phyloP scores from a whole-genome alignment of 306 rosid species.

The Trichosanthes cucumerina region DNA sequence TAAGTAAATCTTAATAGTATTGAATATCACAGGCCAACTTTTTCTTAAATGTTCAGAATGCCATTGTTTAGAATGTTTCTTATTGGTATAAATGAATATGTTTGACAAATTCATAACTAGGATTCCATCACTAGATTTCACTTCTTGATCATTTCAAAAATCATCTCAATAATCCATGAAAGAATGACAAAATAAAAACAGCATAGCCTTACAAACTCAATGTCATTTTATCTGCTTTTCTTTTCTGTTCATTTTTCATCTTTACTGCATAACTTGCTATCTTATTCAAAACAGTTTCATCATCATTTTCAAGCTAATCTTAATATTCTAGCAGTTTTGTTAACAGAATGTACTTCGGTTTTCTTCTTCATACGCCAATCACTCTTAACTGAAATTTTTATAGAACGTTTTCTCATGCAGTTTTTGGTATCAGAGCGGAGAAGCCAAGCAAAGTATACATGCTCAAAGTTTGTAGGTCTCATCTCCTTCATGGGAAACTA shows the following conservation, averaged over 20 bases:
- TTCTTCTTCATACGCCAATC: neutral
- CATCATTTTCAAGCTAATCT: neutral
- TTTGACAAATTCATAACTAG: neutral
- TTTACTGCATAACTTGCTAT: neutral
- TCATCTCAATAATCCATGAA: neutral
- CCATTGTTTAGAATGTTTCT: neutral
- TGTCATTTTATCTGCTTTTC: neutral
- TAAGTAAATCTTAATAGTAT: slow-evolving; percentile 15
- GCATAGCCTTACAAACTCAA: neutral
- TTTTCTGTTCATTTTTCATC: neutral
- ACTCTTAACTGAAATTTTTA: neutral
- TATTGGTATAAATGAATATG: neutral
- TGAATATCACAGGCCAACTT: neutral
- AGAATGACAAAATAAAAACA: neutral
- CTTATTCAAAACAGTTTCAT: neutral
- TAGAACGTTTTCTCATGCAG: no score
- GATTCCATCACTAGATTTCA: neutral
- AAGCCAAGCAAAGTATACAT: neutral
- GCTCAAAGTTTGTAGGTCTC: neutral
- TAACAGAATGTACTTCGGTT: neutral
- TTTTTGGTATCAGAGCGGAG: neutral
- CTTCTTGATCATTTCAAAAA: neutral
- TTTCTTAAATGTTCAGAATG: neutral
- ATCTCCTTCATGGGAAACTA: neutral
- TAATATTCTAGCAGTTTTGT: neutral